Evolutionary conservation across 257 asterid genomes (phyloP), one percentile per base, ranked within the genome.

Genomic region (Jacaranda copaia): DNA sequence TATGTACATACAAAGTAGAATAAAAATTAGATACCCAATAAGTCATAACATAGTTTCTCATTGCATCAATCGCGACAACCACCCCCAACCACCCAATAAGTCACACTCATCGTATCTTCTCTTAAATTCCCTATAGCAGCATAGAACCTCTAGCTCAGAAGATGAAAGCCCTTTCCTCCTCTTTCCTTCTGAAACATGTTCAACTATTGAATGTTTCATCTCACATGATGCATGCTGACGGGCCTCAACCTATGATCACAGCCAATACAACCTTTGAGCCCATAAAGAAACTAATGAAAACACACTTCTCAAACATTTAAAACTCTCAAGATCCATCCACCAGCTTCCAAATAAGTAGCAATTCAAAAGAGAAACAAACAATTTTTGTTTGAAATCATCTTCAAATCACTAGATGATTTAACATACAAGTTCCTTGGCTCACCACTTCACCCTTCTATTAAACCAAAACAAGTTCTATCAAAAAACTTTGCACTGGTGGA

Each of bases 151-250:
- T n/a, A 42, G 8, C 46, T 42, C 46, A 1, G 6, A 42, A 42
- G 46, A 88, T 88, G 92, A 83, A 77, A 59, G 62, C 84, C 40
- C 63, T 84, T 7, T 76, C 86, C 61, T 84, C 87, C 39, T 60
- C 82, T 56, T 82, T 82, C 85, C 85, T 84, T 32, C 73, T 55
- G 16, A 75, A 20, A 65, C 7, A 25, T 32, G 13, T 8, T 35
- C 14, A 15, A 0, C 2, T 53, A 15, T 2, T 59, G 18, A 45
- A 13, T 35, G 8, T 87, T 5, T 67, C 76, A 20, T 68, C 81
- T 2, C 70, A 78, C 2, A 49, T 73, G 67, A 78, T 76, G 53
- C 85, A 85, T 38, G 49, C 12, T n/a, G n/a, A n/a, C 9, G 15
- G 20, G 20, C 58, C 58, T 52, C 58, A n/a, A 52, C 6, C 58